These are phyloP conservation scores for Ceratocystis diversiconidia DNA, from an alignment of 2,329 filamentous ascomycete species.

Conservation along the genomic window DNA sequence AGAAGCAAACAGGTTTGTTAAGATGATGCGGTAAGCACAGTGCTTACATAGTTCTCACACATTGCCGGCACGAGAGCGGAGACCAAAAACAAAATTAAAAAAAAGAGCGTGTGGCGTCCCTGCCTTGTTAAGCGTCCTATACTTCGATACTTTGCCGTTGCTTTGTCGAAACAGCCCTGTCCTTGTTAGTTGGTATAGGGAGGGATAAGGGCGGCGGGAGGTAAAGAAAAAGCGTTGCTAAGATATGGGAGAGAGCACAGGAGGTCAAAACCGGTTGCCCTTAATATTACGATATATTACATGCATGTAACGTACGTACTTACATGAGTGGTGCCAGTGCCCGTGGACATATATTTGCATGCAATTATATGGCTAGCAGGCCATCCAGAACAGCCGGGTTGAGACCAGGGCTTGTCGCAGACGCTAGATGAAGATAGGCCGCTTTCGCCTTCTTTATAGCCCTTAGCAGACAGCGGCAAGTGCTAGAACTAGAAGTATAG, in stretches of 20 bases:
- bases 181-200: neutral
- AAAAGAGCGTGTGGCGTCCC: no score
- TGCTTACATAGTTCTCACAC: neutral
- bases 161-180: no score
- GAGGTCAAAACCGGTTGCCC: neutral
- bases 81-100: no score
- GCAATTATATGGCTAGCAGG: neutral
- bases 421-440: neutral
- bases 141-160: no score
- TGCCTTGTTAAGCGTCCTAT: no score
- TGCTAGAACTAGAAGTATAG: neutral
- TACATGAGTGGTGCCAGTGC: neutral
- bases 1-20: neutral
- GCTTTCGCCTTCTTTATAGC: neutral
- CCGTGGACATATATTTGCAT: neutral
- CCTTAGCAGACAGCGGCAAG: neutral
- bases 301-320: neutral
- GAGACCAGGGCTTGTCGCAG: neutral
- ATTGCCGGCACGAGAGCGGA: no score
- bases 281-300: neutral
- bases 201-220: neutral
- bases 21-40: neutral
- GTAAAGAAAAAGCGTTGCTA: neutral
- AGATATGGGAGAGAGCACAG: neutral
- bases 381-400: neutral